These are phyloP conservation scores for Handroanthus guayacan DNA, from an alignment of 257 asterid species.

Conservation along the genomic window DNA sequence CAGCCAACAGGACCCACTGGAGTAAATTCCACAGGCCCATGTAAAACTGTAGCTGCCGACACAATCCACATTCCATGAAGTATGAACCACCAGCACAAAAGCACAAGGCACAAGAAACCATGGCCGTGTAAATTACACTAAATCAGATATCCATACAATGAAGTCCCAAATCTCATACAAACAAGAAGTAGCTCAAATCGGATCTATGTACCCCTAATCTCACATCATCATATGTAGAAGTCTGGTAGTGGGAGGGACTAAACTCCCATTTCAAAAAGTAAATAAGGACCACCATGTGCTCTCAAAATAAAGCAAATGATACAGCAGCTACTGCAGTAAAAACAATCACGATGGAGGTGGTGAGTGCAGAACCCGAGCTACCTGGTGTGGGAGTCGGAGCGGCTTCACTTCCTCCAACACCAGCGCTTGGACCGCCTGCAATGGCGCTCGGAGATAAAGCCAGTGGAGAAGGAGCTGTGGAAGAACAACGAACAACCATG, in stretches of 20 bases:
- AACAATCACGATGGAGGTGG: conserved; percentile 37
- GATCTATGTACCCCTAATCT: conserved; percentile 23
- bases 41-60: too few relatives aligned
- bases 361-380: conserved; percentile 41
- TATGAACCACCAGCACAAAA: too few relatives aligned
- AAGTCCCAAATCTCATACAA: background rate
- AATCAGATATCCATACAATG: background rate
- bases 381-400: conserved; percentile 57
- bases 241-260: conserved; percentile 21
- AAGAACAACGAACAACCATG: conserved; percentile 3
- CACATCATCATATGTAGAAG: conserved; percentile 31
- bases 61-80: too few relatives aligned
- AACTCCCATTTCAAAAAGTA: conserved; percentile 19
- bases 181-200: conserved; percentile 22
- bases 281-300: conserved; percentile 2
- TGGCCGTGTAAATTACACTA: background rate
- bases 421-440: conserved; percentile 46
- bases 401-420: conserved; percentile 39
- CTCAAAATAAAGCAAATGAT: conserved; percentile 50
- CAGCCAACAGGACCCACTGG: too few relatives aligned
- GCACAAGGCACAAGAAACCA: background rate
- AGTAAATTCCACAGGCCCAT: too few relatives aligned
- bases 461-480: conserved; percentile 62
- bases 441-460: conserved; percentile 52
- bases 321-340: conserved; percentile 22